Evolutionary conservation across 2,329 filamentous ascomycete species (phyloP), one percentile per base, ranked within the genome.

Genomic region (Monilinia fructigena): DNA sequence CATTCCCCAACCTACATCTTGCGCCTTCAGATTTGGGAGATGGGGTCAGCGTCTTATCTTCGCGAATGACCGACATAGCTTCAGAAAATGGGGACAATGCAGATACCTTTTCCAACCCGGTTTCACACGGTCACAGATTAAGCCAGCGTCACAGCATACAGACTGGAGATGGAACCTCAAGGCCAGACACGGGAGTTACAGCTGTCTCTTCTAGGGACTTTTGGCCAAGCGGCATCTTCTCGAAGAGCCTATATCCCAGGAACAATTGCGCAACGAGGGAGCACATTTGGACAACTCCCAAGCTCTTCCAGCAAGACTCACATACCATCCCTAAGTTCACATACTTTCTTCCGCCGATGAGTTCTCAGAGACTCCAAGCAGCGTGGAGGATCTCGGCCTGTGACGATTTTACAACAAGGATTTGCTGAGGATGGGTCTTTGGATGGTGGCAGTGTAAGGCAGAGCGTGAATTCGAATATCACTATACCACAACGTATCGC

Each of bases 331-430:
- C 81, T 99, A 63, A 89, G 92, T 3, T 93, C 92, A 20, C 90
- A 94, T 75, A 94, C 92, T 64, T 98, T 99, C 80, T 97, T 96
- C 76, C 90, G 89, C 28, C 95, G 50, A 96, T 99, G 92, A 98
- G 93, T 79, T 96, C 94, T 31, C 93, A 97, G 77, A 90, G 92
- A 76, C 82, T 98, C 61, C 94, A 98, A 79, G 93, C 93, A 98
- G 78, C 85, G 94, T 77, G 88, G 89, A 70, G 86, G 78, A 11
- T 75, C 80, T 48, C 80, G 83, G 28, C 80, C 81, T 79, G 28
- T 61, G 76, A 80, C 67, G 73, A 74, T 68, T 76, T 62, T 55
- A 31, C 70, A 74, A 42, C 71, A 70, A 38, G 72, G 73, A 23
- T 74, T 77, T 23, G 79, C 75, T 60, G 76, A 78, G 35, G 81